phyloP scores from a whole-genome alignment of 2,329 filamentous ascomycete species.

The Leptographium flavum region DNA sequence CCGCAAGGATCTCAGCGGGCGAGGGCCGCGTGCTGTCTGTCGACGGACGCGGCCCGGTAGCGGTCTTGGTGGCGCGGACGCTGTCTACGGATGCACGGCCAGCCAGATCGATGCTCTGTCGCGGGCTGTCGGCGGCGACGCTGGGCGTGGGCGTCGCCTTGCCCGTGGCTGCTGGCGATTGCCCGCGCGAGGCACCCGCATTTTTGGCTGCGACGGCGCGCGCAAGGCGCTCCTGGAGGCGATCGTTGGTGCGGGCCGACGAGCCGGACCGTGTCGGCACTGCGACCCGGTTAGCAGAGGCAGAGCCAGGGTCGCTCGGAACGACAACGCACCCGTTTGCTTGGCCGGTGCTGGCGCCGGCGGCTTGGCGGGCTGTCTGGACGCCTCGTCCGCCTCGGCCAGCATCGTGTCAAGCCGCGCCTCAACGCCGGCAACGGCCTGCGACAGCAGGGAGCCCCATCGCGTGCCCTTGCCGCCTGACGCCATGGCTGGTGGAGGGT shows the following conservation, averaged over 20 bases:
- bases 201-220: conserved; percentile 70
- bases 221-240: conserved; percentile 78
- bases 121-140: conserved; percentile 25
- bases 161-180: conserved; percentile 29
- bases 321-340: conserved; percentile 16
- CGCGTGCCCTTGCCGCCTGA: conserved; percentile 39
- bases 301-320: conserved; percentile 1
- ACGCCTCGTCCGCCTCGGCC: conserved; percentile 54
- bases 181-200: conserved; percentile 19
- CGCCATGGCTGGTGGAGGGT: conserved; percentile 23
- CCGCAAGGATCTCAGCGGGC: not conserved
- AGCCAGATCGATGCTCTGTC: conserved; percentile 24
- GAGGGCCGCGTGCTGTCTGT: conserved; percentile 7
- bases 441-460: conserved; percentile 74
- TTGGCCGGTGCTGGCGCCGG: conserved; percentile 8
- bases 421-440: conserved; percentile 87
- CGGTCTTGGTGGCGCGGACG: not conserved
- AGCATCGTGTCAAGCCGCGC: conserved; percentile 85
- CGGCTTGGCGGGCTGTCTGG: conserved; percentile 7
- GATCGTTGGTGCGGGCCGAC: conserved; percentile 54
- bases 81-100: conserved; percentile 19
- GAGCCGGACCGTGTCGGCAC: conserved; percentile 48
- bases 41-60: conserved; percentile 1
- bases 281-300: conserved; percentile 14
- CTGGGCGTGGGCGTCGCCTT: too few species aligned